These are phyloP conservation scores for Solanum piurae DNA, from an alignment of 257 asterid genomes.

Conservation along the genomic window DNA sequence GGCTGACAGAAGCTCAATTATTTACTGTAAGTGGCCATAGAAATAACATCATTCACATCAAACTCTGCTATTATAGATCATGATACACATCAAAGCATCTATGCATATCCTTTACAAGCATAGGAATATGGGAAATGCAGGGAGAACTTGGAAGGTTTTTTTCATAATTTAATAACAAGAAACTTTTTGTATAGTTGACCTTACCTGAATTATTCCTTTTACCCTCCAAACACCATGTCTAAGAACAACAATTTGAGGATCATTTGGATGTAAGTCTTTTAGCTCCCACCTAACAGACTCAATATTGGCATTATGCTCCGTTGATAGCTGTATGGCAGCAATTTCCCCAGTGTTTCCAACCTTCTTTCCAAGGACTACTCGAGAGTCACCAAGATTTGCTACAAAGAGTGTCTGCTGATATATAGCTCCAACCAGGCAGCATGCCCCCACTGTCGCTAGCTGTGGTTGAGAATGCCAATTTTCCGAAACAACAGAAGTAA, in stretches of 20 bases:
- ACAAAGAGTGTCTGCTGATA: slow-evolving; percentile 24
- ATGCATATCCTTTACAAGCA: not conserved
- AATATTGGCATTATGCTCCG: slow-evolving; percentile 27
- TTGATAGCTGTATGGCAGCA: slow-evolving; percentile 26
- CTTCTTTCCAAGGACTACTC: slow-evolving; percentile 25
- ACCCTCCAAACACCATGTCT: slow-evolving; percentile 34
- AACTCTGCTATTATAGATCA: not conserved
- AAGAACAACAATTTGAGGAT: slow-evolving; percentile 22
- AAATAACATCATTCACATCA: not conserved
- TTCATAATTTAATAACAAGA: not conserved
- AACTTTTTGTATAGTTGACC: not conserved
- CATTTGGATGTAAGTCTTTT: slow-evolving; percentile 15
- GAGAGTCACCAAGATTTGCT: slow-evolving; percentile 36
- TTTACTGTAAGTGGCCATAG: not conserved
- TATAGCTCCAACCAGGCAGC: slow-evolving; percentile 56
- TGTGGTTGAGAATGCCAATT: slow-evolving; percentile 37
- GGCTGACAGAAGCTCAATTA: not conserved
- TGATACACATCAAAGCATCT: not conserved
- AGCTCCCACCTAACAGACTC: slow-evolving; percentile 26
- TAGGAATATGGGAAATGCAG: not conserved
- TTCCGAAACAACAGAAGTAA: slow-evolving; percentile 23
- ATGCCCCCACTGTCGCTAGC: slow-evolving; percentile 76
- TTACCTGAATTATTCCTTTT: slow-evolving; percentile 33
- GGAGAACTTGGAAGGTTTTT: not conserved
- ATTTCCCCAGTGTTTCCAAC: slow-evolving; percentile 19